Percentiles rank a stretch among this genome's conserved stretches.
Conservation (phyloP, 495 filamentous ascomycete species). For the Aspergillus egyptiacus region DNA sequence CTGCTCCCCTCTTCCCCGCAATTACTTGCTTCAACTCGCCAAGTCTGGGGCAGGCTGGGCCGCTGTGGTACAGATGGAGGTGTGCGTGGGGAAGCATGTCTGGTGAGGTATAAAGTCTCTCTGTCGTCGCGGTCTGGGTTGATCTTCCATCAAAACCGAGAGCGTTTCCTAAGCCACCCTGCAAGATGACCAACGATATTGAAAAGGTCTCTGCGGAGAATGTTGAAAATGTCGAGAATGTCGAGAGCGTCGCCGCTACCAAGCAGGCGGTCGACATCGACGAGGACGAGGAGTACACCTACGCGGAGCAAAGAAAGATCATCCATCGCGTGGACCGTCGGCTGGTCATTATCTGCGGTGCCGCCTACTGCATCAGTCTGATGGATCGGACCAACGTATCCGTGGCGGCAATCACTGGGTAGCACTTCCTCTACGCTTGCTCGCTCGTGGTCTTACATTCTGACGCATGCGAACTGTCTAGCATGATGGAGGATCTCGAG, state of each 20-base stretch:
- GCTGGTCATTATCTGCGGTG: conserved; percentile 55
- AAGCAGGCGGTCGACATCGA: conserved; percentile 8
- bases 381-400: conserved; percentile 67
- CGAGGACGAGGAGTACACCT: conserved; percentile 33
- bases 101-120: neutral
- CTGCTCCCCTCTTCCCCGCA: conserved; percentile 2
- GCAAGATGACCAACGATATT: conserved; percentile 9
- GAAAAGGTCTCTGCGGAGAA: conserved; percentile 8
- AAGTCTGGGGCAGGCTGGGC: too few relatives aligned
- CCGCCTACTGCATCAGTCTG: conserved; percentile 59
- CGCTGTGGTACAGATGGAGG: too few relatives aligned
- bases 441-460: neutral
- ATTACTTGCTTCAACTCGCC: neutral
- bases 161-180: neutral
- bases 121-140: neutral
- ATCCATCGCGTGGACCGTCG: conserved; percentile 57
- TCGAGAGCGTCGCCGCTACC: neutral
- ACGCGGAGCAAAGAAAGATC: conserved; percentile 38
- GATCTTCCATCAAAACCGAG: neutral
- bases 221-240: conserved; percentile 2
- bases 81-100: too few relatives aligned
- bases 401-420: conserved; percentile 56
- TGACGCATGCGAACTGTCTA: neutral
- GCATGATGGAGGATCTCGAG: conserved; percentile 8
- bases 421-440: neutral